Conservation (phyloP, 192 early-diverging fungal species). For the Ambispora gerdemannii region DNA sequence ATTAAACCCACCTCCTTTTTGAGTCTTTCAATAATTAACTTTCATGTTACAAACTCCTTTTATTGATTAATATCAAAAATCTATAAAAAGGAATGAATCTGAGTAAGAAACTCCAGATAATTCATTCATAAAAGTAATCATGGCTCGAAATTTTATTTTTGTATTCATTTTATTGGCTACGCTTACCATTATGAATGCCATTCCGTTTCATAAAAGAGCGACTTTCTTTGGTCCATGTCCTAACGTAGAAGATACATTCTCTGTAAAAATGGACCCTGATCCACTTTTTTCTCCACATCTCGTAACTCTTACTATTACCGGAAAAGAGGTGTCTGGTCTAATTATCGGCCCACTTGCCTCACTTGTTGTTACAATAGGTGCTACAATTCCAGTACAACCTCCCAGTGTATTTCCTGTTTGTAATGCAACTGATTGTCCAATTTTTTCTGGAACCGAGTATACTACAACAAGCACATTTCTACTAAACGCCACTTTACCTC, state of each 20-base stretch:
- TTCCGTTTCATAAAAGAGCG: slow-evolving; percentile 8
- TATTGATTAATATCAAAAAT: slow-evolving; percentile 17
- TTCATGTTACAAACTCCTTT: slow-evolving; percentile 14
- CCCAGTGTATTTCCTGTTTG: slow-evolving; percentile 7
- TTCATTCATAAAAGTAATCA: slow-evolving; percentile 14
- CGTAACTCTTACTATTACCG: slow-evolving; percentile 8
- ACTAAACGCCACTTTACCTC: background rate
- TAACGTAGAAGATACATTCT: slow-evolving; percentile 15
- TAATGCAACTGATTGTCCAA: slow-evolving; percentile 4
- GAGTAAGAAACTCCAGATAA: slow-evolving; percentile 7
- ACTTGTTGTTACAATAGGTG: slow-evolving; percentile 13
- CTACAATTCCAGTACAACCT: background rate
- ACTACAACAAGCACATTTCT: slow-evolving; percentile 5
- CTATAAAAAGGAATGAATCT: slow-evolving; percentile 12
- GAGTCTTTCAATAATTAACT: slow-evolving; percentile 14
- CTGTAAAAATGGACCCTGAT: slow-evolving; percentile 17
- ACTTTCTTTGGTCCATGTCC: slow-evolving; percentile 5
- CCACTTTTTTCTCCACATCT: slow-evolving; percentile 9
- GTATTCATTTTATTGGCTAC: slow-evolving; percentile 11
- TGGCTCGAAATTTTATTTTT: slow-evolving; percentile 13
- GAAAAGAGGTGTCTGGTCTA: background rate
- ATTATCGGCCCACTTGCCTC: slow-evolving; percentile 6
- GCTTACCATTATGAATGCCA: slow-evolving; percentile 10
- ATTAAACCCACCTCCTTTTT: background rate
- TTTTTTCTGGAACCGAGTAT: background rate